Evolutionary conservation across 352 stramenopile species (phyloP), one percentile per base, ranked within the genome.

Genomic region (Globisporangium takayamanum): DNA sequence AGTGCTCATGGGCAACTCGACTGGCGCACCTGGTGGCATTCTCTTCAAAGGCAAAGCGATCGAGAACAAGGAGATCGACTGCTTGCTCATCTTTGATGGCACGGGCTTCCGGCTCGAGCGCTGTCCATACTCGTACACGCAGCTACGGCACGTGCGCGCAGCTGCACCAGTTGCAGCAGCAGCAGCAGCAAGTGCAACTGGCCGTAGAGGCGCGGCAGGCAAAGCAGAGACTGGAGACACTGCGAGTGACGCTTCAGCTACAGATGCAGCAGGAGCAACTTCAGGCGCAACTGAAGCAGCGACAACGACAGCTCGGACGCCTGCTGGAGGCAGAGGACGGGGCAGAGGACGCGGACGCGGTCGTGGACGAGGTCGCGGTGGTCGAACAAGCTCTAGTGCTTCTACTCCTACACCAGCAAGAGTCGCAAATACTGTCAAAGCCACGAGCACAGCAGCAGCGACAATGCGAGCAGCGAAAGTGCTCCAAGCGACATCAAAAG

Each of bases 11-110:
- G 74, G 72, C 20, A 80, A 76, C 39, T 79, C 73, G 26, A 73
- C 66, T 0, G 82, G 77, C 18, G 71, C 74, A 1, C 52, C 72
- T 2, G 80, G 80, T 5, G 80, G 82, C 16, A 84, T 94, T 55
- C 67, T 56, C 26, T 94, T 94, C 65, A 92, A 91, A 51, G 85
- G 85, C 20, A 93, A 93, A 50, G 10, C 81, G 6, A 58, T 73
- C 0, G 80, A 90, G 50, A 83, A 89, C 67, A 94, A 94, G 60
- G 79, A 89, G 10, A 89, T 73, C 14, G 85, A 94, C 53, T 94
- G 85, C 46, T 49, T 94, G 58, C 57, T 94, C 55, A 75, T 93
- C 55, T 94, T 93, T 54, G 80, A 93, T 57, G 83, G 80, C 53
- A 57, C 60, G 14, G 56, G 60, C 47, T 94, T 94, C 60, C 71